Evolutionary conservation across 768 basidiomycete species (phyloP).

Genomic region (Mycena leptocephala): DNA sequence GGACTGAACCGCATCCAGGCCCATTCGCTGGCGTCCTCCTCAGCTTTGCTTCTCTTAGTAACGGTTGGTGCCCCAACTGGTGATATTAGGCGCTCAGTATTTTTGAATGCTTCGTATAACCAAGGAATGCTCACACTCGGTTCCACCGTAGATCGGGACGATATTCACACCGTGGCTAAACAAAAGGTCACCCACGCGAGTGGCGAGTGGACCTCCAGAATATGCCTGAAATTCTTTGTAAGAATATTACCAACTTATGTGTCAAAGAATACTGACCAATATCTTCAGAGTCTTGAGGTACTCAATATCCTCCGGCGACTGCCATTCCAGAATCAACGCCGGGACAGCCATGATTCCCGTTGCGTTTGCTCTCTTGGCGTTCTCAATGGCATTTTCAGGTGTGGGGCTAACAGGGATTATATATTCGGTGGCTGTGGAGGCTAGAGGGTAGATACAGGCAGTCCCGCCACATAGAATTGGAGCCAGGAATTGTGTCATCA

Average conservation of each 20-base stretch:
- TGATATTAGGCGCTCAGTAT: neutral
- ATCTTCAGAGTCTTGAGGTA: constrained; percentile 46
- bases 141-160: constrained; percentile 53
- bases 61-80: constrained; percentile 40
- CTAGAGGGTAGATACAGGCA: constrained; percentile 53
- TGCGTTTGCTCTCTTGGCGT: constrained; percentile 46
- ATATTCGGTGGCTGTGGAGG: constrained; percentile 34
- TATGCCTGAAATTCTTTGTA: constrained; percentile 44
- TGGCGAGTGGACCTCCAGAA: constrained; percentile 55
- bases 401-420: constrained; percentile 55
- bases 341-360: constrained; percentile 55
- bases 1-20: constrained; percentile 51
- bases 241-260: neutral
- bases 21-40: constrained; percentile 43
- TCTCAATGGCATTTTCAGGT: constrained; percentile 56
- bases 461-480: constrained; percentile 46
- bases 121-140: constrained; percentile 44
- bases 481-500: constrained; percentile 47
- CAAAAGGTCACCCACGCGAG: constrained; percentile 54
- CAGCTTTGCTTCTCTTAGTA: constrained; percentile 24
- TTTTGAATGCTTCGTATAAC: neutral
- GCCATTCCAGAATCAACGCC: constrained; percentile 57
- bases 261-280: constrained; percentile 41
- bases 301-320: constrained; percentile 44
- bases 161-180: constrained; percentile 53